Evolutionary conservation across 2,329 filamentous ascomycete species (phyloP), one percentile per base, ranked within the genome.

Genomic region (Xylariaceae sp.): DNA sequence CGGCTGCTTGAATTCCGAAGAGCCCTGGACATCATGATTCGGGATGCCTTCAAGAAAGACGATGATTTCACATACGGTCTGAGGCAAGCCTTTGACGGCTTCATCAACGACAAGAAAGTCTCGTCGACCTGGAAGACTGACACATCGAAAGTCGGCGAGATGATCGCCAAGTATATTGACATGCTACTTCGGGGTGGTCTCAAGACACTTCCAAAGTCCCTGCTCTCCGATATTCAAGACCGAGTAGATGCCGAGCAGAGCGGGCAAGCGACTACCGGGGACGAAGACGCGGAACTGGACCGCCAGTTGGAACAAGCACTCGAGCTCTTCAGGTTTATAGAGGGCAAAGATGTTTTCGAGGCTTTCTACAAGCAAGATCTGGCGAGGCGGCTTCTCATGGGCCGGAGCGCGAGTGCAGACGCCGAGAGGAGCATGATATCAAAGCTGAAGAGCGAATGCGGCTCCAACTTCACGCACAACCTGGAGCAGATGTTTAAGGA

Each of bases 401-500:
- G 82, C 24, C 77, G 89, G 43, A 95, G 88, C 55, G 89, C 90
- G 15, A 95, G 87, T 53, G 84, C 90, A 36, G 92, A 98, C 59
- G 90, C 92, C 0, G 93, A 98, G 63, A 77, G 89, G 43, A 94
- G 83, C 60, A 98, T 98, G 92, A 72, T 98, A 30, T 72, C 84
- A 17, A 86, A 93, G 46, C 70, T 98, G 18, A 90, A 92, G 61
- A 83, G 80, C 46, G 92, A 98, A 65, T 98, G 92, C 54, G 92
- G 92, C 24, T 83, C 85, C 11, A 84, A 77, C 47, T 96, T 98
- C 56, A 98, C 92, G 0, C 89, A 94, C 55, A 98, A 98, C 51
- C 70, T 99, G 1, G 93, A 99, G 60, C 86, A 90, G 42, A 99
- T 99, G 92, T 98, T 99, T 68, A 94, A 94, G 58, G 92, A 99